These are phyloP conservation scores for Acanthamoeba castellanii DNA, from an alignment of 208 protist species.

Conservation along the genomic window DNA sequence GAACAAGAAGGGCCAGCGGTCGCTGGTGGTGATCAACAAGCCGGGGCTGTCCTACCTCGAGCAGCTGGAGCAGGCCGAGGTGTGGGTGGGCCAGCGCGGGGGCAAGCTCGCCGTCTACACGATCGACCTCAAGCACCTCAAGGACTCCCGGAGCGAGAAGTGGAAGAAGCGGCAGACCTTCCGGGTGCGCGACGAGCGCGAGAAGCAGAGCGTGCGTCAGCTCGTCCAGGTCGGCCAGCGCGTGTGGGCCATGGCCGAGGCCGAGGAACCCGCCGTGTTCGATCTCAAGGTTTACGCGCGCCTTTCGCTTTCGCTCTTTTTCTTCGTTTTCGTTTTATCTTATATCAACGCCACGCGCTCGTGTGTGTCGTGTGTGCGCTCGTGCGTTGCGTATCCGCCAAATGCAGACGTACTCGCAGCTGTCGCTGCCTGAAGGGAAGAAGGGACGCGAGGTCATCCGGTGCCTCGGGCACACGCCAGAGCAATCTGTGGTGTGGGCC, in stretches of 20 bases:
- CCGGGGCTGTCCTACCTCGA: slow-evolving; percentile 8
- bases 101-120: slow-evolving; percentile 29
- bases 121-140: slow-evolving; percentile 27
- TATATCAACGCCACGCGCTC: too few species aligned
- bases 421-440: slow-evolving; percentile 29
- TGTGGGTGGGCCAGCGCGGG: slow-evolving; percentile 15
- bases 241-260: slow-evolving; percentile 40
- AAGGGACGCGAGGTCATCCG: slow-evolving; percentile 35
- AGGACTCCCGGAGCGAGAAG: slow-evolving; percentile 20
- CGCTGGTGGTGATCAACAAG: slow-evolving; percentile 39
- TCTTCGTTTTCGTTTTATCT: background rate
- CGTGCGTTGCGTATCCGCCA: background rate
- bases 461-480: slow-evolving; percentile 26
- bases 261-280: slow-evolving; percentile 30
- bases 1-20: slow-evolving; percentile 38
- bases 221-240: slow-evolving; percentile 39
- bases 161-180: slow-evolving; percentile 32
- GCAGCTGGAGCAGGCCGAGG: slow-evolving; percentile 40
- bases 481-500: slow-evolving; percentile 19
- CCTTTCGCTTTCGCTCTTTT: background rate
- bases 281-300: background rate
- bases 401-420: background rate
- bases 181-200: slow-evolving; percentile 15
- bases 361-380: background rate
- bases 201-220: slow-evolving; percentile 49